These are phyloP conservation scores for Trichoderma pleuroti DNA, from an alignment of 2,329 filamentous ascomycete species.

Conservation along the genomic window DNA sequence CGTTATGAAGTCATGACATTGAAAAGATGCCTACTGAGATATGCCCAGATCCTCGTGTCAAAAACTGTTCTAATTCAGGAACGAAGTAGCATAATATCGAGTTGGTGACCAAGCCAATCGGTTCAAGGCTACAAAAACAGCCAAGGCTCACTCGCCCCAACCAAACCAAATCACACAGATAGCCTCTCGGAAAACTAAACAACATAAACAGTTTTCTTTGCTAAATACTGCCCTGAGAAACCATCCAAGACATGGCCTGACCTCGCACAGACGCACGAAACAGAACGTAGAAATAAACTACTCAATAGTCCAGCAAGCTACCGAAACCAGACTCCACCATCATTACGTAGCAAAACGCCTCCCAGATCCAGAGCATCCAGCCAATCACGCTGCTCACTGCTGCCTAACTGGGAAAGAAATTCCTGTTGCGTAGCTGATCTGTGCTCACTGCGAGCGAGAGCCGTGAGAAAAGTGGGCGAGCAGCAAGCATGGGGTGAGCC, in stretches of 20 bases:
- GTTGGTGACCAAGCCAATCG: neutral
- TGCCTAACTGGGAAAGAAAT: constrained; percentile 1
- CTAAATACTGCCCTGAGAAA: neutral
- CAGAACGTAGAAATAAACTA: neutral
- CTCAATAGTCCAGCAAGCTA: neutral
- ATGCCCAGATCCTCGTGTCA: neutral
- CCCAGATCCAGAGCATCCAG: neutral
- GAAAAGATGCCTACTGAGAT: neutral
- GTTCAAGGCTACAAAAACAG: neutral
- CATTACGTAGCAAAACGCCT: neutral
- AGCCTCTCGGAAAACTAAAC: neutral
- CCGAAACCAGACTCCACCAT: neutral
- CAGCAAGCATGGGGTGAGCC: neutral
- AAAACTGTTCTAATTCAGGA: neutral
- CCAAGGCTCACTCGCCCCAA: neutral
- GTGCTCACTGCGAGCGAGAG: neutral
- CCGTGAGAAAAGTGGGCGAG: neutral
- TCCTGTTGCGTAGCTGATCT: neutral
- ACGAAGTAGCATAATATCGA: neutral
- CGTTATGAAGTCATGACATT: neutral
- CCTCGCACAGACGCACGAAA: neutral
- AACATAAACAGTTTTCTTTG: neutral
- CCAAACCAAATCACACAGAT: neutral
- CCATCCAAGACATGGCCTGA: accelerated
- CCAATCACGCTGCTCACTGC: neutral